These are phyloP conservation scores for Atkinsonella hypoxylon DNA, from an alignment of 2,329 filamentous ascomycete species.

Conservation along the genomic window DNA sequence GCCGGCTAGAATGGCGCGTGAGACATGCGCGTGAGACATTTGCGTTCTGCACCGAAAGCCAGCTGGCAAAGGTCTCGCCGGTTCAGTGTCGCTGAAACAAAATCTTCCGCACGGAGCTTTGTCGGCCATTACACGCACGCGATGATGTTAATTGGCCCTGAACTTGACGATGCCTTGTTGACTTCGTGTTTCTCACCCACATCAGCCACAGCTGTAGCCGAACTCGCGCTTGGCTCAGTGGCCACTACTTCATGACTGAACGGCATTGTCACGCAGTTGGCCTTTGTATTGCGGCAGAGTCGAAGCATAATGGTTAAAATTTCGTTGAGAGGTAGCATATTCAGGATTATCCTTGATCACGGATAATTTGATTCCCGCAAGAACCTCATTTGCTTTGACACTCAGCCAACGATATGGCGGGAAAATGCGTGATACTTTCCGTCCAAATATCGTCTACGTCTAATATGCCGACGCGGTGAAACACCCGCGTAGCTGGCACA, in stretches of 20 bases:
- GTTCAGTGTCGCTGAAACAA: slow-evolving; percentile 27
- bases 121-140: slow-evolving; percentile 35
- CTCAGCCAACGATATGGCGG: slow-evolving; percentile 12
- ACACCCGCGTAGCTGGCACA: slow-evolving; percentile 8
- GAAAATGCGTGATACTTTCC: slow-evolving; percentile 10
- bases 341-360: slow-evolving; percentile 16
- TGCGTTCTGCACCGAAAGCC: slow-evolving; percentile 40
- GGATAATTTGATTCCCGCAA: slow-evolving; percentile 15
- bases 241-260: slow-evolving; percentile 27
- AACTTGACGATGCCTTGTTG: slow-evolving; percentile 7
- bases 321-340: slow-evolving; percentile 30
- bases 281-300: slow-evolving; percentile 19
- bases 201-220: slow-evolving; percentile 19
- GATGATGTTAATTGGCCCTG: slow-evolving; percentile 30
- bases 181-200: slow-evolving; percentile 12
- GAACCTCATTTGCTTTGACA: slow-evolving; percentile 12
- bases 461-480: slow-evolving; percentile 13
- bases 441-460: slow-evolving; percentile 15
- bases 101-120: slow-evolving; percentile 28
- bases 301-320: slow-evolving; percentile 28
- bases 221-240: slow-evolving; percentile 21
- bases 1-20: slow-evolving; percentile 26
- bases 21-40: slow-evolving; percentile 5
- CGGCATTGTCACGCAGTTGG: slow-evolving; percentile 21
- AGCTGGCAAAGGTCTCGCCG: slow-evolving; percentile 35